Evolutionary conservation across 2,329 filamentous ascomycete species (phyloP), one percentile per base, ranked within the genome.

Genomic region (Ophiostoma sp.): DNA sequence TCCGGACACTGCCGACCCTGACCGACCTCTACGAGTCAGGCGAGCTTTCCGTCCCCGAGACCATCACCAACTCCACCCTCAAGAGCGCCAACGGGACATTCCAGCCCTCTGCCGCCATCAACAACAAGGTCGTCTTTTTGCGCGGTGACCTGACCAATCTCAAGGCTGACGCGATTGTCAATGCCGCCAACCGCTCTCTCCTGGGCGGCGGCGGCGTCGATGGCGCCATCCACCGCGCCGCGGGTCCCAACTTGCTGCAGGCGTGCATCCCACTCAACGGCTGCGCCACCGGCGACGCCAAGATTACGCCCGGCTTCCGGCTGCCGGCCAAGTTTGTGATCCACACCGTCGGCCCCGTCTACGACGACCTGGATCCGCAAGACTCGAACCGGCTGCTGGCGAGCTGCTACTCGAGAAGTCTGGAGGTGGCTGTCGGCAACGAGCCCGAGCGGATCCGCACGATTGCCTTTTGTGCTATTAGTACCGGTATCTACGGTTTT

Each of bases 151-250:
- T 98, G 81, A 98, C 95, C 17, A 90, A 86, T 17, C 88, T 98
- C 3, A 81, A 86, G 42, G 87, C 94, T 63, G 93, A 94, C 79
- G 92, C 92, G 76, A 96, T 98, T 77, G 95, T 98, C 81, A 98
- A 98, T 81, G 95, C 96, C 0, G 95, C 96, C 61, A 98, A 98
- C 81, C 83, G 82, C 11, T 87, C 87, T 1, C 88, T 98, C 0
- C 86, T 92, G 0, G 94, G 95, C 72, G 96, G 96, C 71, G 94
- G 94, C n/a, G 96, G 96, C 48, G 94, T 98, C 19, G 92, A 95
- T 79, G 92, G 92, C 55, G 92, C 94, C 36, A 98, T 98, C 78
- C 96, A 98, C 81, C 82, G 87, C 39, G 94, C 92, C 55, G 95
- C 96, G 0, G 96, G 96, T 0, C 87, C 83, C 0, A 81, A 82